Conservation (phyloP, 1,139 yeast genomes). For the Debaryomyces robertsiae region DNA sequence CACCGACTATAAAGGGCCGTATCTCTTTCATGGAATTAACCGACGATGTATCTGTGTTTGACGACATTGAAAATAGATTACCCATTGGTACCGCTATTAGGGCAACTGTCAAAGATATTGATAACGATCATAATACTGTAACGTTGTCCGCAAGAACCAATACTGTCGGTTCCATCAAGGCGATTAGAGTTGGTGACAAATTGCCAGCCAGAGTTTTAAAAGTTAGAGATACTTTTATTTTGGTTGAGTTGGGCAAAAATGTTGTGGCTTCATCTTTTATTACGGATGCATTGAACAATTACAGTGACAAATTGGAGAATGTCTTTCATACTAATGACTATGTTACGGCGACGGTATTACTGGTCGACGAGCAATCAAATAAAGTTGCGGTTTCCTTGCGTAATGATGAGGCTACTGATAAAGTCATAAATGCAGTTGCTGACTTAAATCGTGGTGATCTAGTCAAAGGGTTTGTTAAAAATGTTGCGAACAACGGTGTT, state of each 20-base stretch:
- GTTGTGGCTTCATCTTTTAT: conserved; percentile 68
- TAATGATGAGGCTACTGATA: conserved; percentile 53
- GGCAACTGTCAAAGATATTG: conserved; percentile 58
- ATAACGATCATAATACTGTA: conserved; percentile 53
- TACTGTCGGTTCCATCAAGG: conserved; percentile 44
- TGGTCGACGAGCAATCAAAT: conserved; percentile 55
- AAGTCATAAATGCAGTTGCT: conserved; percentile 46
- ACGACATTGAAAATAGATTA: conserved; percentile 54
- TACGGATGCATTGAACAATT: conserved; percentile 81
- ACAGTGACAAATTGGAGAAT: conserved; percentile 54
- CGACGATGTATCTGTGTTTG: conserved; percentile 53
- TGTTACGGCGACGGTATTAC: conserved; percentile 62
- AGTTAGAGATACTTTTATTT: conserved; percentile 60
- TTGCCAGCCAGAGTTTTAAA: conserved; percentile 70
- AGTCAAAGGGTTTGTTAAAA: conserved; percentile 77
- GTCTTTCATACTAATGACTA: conserved; percentile 58
- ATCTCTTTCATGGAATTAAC: conserved; percentile 68
- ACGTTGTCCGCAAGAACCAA: conserved; percentile 53
- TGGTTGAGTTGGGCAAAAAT: conserved; percentile 66
- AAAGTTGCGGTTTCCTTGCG: conserved; percentile 70
- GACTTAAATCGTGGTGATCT: conserved; percentile 72
- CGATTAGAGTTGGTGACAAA: conserved; percentile 58
- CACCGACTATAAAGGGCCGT: conserved; percentile 70
- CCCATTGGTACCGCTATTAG: conserved; percentile 74
- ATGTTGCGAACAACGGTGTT: conserved; percentile 75